Base-by-base conservation (phyloP, 495 filamentous ascomycete genomes). In the Penicillium coffeae region DNA sequence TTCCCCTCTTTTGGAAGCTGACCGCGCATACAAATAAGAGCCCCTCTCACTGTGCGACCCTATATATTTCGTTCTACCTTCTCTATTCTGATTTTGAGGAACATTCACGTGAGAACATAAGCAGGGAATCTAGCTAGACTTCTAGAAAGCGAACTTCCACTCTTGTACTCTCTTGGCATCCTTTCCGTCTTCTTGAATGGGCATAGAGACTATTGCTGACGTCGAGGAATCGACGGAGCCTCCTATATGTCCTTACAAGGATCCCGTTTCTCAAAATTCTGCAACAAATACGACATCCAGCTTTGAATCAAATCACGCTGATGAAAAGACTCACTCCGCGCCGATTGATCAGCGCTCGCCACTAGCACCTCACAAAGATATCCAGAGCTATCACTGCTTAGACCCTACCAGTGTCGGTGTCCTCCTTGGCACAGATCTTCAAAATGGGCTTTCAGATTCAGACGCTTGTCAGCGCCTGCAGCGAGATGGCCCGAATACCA, bases 401-500 rank as follows among this genome's bases (percentile, higher is more conserved):
- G 14, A 27, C 0, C 3, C n/a, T 34, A 3, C 3, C 32, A 32
- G 32, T 38, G 22, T 51, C 21, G 2, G 33, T n/a, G 1, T 19
- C 14, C 4, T 18, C 4, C 25, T 30, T 30, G 5, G 10, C 4
- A 30, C 25, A 30, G 25, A 30, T 30, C 21, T n/a, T 34, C 68
- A 64, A 25, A 49, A 85, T 70, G 85, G 85, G 42, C 70, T 89
- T 21, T 73, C 76, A 12, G 63, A 57, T 32, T 55, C 50, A 3
- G 82, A 84, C 46, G 84, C 81, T 27, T 64, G 71, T 42, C 35
- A 64, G 47, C 75, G 85, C 21, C 64, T 83, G 19, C 62, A 74
- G 45, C 64, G 75, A 44, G 73, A 78, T 64, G 85, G 84, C 9
- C 70, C 64, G 15, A 88, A 88, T 65, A 74, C 78, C 42, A 62